phyloP scores from a whole-genome alignment of 345 rosid species.

The Rhizophora apiculata region DNA sequence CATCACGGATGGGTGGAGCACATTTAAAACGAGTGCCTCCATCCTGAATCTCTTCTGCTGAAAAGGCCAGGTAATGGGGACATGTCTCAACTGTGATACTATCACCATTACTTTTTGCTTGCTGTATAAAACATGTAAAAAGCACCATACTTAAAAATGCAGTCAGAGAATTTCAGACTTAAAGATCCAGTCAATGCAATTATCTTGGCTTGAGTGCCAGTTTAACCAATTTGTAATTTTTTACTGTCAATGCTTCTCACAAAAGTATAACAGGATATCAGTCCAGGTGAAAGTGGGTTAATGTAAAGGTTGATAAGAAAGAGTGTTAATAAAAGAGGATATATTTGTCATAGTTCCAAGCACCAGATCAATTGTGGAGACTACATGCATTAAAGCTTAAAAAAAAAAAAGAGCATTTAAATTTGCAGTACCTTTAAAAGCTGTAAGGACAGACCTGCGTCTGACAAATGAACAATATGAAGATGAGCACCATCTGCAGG shows the following conservation, averaged over 20 bases:
- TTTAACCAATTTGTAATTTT: neutral
- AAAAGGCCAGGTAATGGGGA: conserved; percentile 91
- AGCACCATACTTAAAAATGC: neutral
- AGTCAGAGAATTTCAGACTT: neutral
- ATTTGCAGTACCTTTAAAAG: conserved; percentile 58
- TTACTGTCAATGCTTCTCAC: neutral
- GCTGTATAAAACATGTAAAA: conserved; percentile 31
- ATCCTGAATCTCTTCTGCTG: conserved; percentile 84
- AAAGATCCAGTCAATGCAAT: conserved; percentile 1
- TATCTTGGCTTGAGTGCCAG: neutral
- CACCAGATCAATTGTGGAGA: neutral
- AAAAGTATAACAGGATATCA: neutral
- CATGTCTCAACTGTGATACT: conserved; percentile 89
- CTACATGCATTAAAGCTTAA: neutral
- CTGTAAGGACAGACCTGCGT: conserved; percentile 70
- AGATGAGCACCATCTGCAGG: conserved; percentile 90
- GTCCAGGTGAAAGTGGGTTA: neutral
- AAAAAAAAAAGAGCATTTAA: conserved; percentile 1
- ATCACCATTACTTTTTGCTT: conserved; percentile 73
- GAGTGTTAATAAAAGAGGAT: neutral
- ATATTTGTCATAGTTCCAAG: neutral
- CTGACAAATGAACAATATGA: conserved; percentile 90
- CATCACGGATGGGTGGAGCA: conserved; percentile 85
- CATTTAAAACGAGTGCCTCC: conserved; percentile 98
- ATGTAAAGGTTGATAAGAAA: neutral